Evolutionary conservation across 352 stramenopile species (phyloP).

Genomic region (Phytophthora syringae): DNA sequence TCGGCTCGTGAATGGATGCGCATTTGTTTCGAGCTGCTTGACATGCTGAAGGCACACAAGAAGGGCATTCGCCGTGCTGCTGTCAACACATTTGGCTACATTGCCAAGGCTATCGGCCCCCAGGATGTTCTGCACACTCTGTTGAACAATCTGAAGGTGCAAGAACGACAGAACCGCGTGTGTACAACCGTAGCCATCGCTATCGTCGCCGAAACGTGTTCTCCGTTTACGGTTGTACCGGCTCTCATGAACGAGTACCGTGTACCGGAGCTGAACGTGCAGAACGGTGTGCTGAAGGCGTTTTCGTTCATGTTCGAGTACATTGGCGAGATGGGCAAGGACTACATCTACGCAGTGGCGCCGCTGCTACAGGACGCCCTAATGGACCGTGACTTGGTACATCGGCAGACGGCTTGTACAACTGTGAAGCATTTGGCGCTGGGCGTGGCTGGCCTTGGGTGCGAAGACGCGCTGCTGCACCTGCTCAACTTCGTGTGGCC

Average conservation of each 20-base stretch:
- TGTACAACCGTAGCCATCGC: constrained; percentile 99
- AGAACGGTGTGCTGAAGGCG: constrained; percentile 99
- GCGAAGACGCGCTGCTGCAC: constrained; percentile 98
- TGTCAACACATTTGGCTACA: constrained; percentile 99
- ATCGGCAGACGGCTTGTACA: constrained; percentile 98
- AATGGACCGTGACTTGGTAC: constrained; percentile 99
- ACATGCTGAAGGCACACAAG: constrained; percentile 99
- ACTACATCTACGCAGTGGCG: constrained; percentile 99
- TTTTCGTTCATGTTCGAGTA: constrained; percentile 99
- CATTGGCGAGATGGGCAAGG: constrained; percentile 99
- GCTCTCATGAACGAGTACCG: constrained; percentile 99
- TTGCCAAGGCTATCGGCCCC: constrained; percentile 98
- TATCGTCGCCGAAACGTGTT: constrained; percentile 99
- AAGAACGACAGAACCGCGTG: constrained; percentile 99
- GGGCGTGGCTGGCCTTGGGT: constrained; percentile 96
- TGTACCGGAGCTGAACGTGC: constrained; percentile 99
- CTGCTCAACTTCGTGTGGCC: constrained; percentile 99
- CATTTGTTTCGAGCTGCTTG: constrained; percentile 99
- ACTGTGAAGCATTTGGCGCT: constrained; percentile 98
- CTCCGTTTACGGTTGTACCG: constrained; percentile 98
- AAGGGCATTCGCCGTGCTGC: constrained; percentile 98
- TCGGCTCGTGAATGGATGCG: constrained; percentile 99
- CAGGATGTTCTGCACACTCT: constrained; percentile 99
- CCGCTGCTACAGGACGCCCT: constrained; percentile 98
- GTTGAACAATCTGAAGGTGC: constrained; percentile 99